phyloP scores from a whole-genome alignment of 352 stramenopile genomes.

The Pythium dissimile region DNA sequence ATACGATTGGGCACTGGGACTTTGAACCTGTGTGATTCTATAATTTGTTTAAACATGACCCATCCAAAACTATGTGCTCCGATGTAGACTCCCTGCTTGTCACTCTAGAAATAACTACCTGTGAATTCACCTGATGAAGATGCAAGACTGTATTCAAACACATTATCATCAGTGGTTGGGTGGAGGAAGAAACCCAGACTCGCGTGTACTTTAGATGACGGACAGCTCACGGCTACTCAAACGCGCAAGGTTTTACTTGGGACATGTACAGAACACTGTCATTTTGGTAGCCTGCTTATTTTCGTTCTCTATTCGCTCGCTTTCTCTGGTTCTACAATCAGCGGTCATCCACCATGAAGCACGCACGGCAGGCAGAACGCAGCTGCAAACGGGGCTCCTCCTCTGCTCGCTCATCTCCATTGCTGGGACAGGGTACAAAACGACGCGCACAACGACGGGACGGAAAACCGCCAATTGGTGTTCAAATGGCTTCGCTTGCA shows the following conservation, averaged over 20 bases:
- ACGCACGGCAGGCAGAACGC: conserved; percentile 2
- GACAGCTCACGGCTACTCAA: too few relatives aligned
- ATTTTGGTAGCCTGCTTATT: background rate
- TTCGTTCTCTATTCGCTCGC: background rate
- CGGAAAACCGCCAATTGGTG: background rate
- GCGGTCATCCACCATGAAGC: background rate
- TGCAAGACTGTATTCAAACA: too few relatives aligned
- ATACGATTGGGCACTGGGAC: background rate
- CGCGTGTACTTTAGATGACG: background rate
- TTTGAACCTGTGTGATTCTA: too few relatives aligned
- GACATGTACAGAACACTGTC: too few relatives aligned
- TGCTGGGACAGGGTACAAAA: conserved; percentile 8
- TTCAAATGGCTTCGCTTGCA: conserved; percentile 20
- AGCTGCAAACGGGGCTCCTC: conserved; percentile 11
- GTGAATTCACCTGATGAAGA: too few relatives aligned
- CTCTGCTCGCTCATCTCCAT: background rate
- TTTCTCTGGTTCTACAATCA: background rate
- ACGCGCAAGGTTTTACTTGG: too few relatives aligned
- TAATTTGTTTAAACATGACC: background rate
- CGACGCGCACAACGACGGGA: background rate
- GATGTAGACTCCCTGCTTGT: too few relatives aligned
- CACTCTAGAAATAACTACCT: too few relatives aligned
- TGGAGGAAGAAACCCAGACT: background rate
- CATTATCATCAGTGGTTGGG: background rate
- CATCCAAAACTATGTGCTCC: too few relatives aligned